These are phyloP conservation scores for Carex scoparia DNA, from an alignment of 176 grass and related monocot genomes.

Conservation along the genomic window DNA sequence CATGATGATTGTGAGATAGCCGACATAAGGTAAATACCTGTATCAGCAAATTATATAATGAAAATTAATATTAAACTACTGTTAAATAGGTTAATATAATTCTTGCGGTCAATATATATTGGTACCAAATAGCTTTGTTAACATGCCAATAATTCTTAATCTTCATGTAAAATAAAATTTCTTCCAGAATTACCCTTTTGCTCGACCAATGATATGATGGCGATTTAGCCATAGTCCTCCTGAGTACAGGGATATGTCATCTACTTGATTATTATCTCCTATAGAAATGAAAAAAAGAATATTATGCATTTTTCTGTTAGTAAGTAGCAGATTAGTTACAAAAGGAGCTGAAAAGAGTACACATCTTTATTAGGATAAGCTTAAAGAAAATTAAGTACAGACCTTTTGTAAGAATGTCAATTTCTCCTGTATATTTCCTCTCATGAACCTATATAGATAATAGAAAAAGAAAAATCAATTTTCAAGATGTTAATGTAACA, in stretches of 20 bases:
- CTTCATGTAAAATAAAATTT: not conserved
- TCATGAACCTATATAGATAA: conserved; percentile 24
- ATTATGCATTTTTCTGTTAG: not conserved
- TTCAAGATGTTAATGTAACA: not conserved
- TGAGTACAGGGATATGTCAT: conserved; percentile 24
- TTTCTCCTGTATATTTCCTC: conserved; percentile 15
- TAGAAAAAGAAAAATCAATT: conserved; percentile 1
- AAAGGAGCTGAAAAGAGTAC: not conserved
- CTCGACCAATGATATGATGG: conserved; percentile 29
- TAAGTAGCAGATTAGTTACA: not conserved
- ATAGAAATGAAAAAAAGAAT: not conserved
- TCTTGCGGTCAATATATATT: not conserved
- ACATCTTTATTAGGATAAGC: not conserved
- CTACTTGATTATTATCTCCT: conserved; percentile 25
- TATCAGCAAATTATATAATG: not conserved
- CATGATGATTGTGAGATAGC: conserved; percentile 36
- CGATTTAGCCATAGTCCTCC: conserved; percentile 19
- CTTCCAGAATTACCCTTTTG: conserved; percentile 17
- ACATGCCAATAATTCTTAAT: not conserved
- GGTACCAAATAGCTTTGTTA: not conserved
- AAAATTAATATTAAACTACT: not conserved
- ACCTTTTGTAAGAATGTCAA: conserved; percentile 35
- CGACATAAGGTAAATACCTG: conserved; percentile 37
- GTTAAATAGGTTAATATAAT: not conserved
- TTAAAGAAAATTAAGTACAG: not conserved